phyloP scores from a whole-genome alignment of 208 protist species.

The Trypanosoma cruzi region DNA sequence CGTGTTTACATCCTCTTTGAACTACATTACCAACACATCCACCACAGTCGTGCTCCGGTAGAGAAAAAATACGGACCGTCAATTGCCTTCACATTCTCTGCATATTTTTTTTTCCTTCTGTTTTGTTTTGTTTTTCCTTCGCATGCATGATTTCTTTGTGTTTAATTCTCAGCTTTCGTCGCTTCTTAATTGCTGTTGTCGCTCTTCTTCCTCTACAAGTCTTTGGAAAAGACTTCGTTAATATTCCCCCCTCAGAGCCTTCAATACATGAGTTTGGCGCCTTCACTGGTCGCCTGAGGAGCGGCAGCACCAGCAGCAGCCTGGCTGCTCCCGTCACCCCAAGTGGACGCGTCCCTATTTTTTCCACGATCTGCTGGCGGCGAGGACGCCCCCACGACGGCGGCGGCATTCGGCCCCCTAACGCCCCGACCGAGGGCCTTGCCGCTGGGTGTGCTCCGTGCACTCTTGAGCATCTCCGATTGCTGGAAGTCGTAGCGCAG shows the following conservation, averaged over 20 bases:
- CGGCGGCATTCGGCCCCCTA: background rate
- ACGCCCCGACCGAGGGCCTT: background rate
- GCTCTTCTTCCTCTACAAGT: too few species aligned
- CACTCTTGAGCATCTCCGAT: constrained; percentile 23
- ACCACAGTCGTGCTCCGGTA: background rate
- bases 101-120: background rate
- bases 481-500: constrained; percentile 36
- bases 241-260: too few species aligned
- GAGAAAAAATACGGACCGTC: background rate
- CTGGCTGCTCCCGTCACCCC: background rate
- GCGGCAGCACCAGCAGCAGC: too few species aligned
- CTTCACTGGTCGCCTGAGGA: background rate
- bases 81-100: background rate
- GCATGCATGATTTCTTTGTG: background rate
- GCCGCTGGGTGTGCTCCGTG: constrained; percentile 21
- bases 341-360: background rate
- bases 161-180: background rate
- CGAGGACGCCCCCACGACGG: background rate
- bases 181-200: background rate
- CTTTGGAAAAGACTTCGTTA: background rate
- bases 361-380: background rate
- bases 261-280: background rate
- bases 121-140: background rate
- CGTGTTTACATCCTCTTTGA: background rate
- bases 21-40: background rate